Evolutionary conservation across 495 filamentous ascomycete species (phyloP).

Genomic region (Hyaloscypha hepaticicola): DNA sequence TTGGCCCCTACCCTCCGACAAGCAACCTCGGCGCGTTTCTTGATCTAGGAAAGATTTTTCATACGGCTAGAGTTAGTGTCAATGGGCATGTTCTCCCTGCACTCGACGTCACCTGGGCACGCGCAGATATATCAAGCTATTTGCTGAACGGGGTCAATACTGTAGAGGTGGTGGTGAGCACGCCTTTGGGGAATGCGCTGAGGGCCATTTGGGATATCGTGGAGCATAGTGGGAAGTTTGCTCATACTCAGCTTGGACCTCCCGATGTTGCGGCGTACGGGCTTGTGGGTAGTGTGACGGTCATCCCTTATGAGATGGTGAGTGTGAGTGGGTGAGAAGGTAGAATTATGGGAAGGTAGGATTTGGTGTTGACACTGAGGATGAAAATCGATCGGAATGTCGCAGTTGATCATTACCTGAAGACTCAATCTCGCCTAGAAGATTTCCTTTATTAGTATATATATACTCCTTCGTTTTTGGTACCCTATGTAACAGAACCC

Average conservation of each 20-base stretch:
- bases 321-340: not conserved
- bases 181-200: slow-evolving; percentile 32
- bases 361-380: too few relatives aligned
- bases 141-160: slow-evolving; percentile 27
- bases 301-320: not conserved
- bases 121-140: slow-evolving; percentile 29
- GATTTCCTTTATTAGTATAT: too few relatives aligned
- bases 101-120: slow-evolving; percentile 29
- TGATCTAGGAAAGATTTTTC: slow-evolving; percentile 36
- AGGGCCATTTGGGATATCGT: slow-evolving; percentile 16
- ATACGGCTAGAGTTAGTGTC: slow-evolving; percentile 34
- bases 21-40: slow-evolving; percentile 26
- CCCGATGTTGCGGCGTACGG: not conserved
- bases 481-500: too few relatives aligned
- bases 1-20: slow-evolving; percentile 21
- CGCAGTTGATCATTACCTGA: too few relatives aligned
- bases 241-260: not conserved
- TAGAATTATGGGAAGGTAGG: too few relatives aligned
- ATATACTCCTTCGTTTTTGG: too few relatives aligned
- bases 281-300: not conserved
- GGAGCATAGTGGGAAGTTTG: not conserved
- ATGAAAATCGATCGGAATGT: too few relatives aligned
- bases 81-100: slow-evolving; percentile 31
- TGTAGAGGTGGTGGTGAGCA: slow-evolving; percentile 25
- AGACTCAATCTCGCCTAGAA: too few relatives aligned